Evolutionary conservation across 2,329 filamentous ascomycete genomes (phyloP).

Genomic region (Cladosporium sp.): DNA sequence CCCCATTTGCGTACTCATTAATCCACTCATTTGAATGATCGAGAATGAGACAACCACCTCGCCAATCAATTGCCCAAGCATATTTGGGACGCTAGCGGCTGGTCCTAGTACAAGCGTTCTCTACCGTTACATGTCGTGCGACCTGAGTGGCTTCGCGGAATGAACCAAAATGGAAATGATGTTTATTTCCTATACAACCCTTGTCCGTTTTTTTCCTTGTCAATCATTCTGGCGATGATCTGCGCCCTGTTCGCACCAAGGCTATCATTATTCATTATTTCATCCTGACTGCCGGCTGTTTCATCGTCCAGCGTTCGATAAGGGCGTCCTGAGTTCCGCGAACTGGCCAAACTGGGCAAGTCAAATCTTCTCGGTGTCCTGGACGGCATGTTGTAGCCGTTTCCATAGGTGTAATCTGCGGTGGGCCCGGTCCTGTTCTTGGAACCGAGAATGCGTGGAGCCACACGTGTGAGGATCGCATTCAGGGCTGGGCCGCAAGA

Average conservation of each 20-base stretch:
- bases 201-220: neutral
- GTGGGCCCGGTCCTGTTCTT: neutral
- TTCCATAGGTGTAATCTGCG: too few relatives aligned
- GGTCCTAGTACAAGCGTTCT: too few relatives aligned
- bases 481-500: constrained; percentile 51
- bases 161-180: neutral
- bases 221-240: neutral
- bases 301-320: neutral
- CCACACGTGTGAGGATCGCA: constrained; percentile 38
- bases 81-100: too few relatives aligned
- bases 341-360: neutral
- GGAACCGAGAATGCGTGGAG: constrained; percentile 27
- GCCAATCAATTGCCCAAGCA: too few relatives aligned
- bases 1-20: too few relatives aligned
- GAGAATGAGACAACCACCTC: too few relatives aligned
- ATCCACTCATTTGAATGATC: too few relatives aligned
- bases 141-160: too few relatives aligned
- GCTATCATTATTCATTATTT: constrained; percentile 1
- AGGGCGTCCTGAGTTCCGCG: neutral
- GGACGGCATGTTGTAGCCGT: constrained; percentile 6
- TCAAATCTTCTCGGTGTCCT: neutral
- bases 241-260: neutral
- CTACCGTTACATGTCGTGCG: too few relatives aligned
- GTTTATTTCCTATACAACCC: neutral
- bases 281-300: neutral